Evolutionary conservation across 2,329 filamentous ascomycete genomes (phyloP), one percentile per base, ranked within the genome.

Genomic region (Shiraia sp.): DNA sequence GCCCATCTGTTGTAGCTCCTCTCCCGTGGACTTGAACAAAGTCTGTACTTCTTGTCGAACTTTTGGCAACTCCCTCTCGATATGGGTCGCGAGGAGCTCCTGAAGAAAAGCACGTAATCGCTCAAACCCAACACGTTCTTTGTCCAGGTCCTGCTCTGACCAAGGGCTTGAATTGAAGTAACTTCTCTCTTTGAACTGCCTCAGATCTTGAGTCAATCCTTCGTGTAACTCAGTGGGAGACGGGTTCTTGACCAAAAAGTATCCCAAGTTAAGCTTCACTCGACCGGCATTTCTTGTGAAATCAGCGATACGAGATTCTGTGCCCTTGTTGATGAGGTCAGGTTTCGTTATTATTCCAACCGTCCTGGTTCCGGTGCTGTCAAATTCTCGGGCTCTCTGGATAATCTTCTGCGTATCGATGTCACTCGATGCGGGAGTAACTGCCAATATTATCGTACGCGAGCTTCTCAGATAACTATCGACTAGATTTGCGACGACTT

Each of bases 301-400:
- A 15, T 14, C 33, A 6, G 30, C 19, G 7, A 38, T 27, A 3
- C 31, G 13, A n/a, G 35, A 16, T 42, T 79, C 73, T 4, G 69
- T 72, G 0, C 66, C 70, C 0, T 57, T 30, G 1, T 51, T 52
- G 0, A 75, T 57, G 1, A 66, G 52, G 45, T 81, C 78, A 0
- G 76, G 75, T 50, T 80, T 81, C 0, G 78, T 82, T 32, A 82
- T 71, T 36, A 82, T 72, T 0, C 78, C 76, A 1, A 82, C 57
- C 0, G 78, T 81, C 2, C 79, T 72, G 2, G 61, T 47, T 10
- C 68, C 64, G 0, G 64, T 49, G 1, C 65, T 68, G 49, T 81
- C 77, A 27, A 79, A 72, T 28, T 63, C 50, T 16, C 70, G 65
- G 1, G 72, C 72, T 10, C 72, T 75, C 15, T 76, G 70, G 0